Evolutionary conservation across 2,329 filamentous ascomycete genomes (phyloP).

Genomic region (Diplodia seriata): DNA sequence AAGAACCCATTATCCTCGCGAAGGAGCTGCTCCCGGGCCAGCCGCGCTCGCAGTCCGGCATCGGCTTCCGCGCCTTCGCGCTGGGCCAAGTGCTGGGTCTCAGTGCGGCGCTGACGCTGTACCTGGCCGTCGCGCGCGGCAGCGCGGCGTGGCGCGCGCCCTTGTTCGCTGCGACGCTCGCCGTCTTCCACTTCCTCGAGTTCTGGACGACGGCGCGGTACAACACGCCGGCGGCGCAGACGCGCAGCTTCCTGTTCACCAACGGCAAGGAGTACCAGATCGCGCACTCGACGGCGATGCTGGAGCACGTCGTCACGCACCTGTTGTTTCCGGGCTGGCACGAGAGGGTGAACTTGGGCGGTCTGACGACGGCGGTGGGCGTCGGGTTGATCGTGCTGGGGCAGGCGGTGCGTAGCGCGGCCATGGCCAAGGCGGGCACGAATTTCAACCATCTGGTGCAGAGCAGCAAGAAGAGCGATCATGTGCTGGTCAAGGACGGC

Average conservation of each 20-base stretch:
- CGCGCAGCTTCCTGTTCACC: constrained; percentile 80
- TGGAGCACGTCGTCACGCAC: constrained; percentile 72
- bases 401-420: constrained; percentile 76
- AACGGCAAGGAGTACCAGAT: constrained; percentile 87
- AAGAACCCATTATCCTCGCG: constrained; percentile 12
- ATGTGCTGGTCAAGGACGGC: constrained; percentile 82
- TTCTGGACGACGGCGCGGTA: constrained; percentile 87
- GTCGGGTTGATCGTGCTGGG: constrained; percentile 70
- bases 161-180: constrained; percentile 71
- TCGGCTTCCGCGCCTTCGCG: constrained; percentile 55
- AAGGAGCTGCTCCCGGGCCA: constrained; percentile 51
- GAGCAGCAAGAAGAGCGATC: constrained; percentile 69
- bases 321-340: constrained; percentile 61
- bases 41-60: constrained; percentile 55
- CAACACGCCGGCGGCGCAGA: constrained; percentile 76
- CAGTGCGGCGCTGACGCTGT: constrained; percentile 43
- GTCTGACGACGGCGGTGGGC: constrained; percentile 57
- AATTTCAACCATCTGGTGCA: constrained; percentile 92
- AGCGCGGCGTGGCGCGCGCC: constrained; percentile 64
- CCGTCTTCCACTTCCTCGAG: constrained; percentile 93
- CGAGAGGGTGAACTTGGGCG: constrained; percentile 51
- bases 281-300: constrained; percentile 76
- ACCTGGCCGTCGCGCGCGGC: constrained; percentile 40
- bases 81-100: constrained; percentile 49
- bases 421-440: constrained; percentile 86